phyloP scores from a whole-genome alignment of 345 rosid genomes.

The Balakata baccata region DNA sequence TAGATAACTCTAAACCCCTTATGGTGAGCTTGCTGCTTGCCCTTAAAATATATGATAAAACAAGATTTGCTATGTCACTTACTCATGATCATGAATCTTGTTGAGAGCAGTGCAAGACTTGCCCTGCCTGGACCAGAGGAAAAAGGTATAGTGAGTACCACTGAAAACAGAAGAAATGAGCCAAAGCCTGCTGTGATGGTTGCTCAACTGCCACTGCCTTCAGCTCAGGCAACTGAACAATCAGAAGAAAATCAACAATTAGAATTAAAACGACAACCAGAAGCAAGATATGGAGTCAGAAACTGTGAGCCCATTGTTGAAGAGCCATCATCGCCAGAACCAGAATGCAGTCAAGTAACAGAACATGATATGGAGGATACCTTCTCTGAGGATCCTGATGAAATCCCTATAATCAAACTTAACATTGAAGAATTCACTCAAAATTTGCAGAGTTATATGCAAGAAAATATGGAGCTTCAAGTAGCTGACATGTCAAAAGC shows the following conservation, averaged over 20 bases:
- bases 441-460: constrained; percentile 28
- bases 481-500: constrained; percentile 40
- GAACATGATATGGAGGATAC: constrained; percentile 43
- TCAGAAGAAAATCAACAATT: constrained; percentile 28
- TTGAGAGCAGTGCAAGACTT: constrained; percentile 73
- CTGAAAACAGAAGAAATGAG: constrained; percentile 28
- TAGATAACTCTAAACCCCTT: not conserved
- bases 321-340: constrained; percentile 33
- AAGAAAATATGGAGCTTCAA: constrained; percentile 21
- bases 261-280: constrained; percentile 31
- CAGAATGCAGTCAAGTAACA: constrained; percentile 10
- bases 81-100: constrained; percentile 10
- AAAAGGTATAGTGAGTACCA: constrained; percentile 45
- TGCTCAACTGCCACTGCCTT: constrained; percentile 27
- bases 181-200: constrained; percentile 32
- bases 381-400: constrained; percentile 30
- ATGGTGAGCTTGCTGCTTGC: not conserved
- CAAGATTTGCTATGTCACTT: constrained; percentile 4
- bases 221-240: constrained; percentile 39
- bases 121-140: constrained; percentile 85
- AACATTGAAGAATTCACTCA: constrained; percentile 34
- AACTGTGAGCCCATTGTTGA: constrained; percentile 24
- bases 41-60: not conserved
- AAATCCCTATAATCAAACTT: constrained; percentile 44
- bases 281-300: constrained; percentile 15